Conservation (phyloP, 2,329 filamentous ascomycete genomes). For the Verticillium tricorpus region DNA sequence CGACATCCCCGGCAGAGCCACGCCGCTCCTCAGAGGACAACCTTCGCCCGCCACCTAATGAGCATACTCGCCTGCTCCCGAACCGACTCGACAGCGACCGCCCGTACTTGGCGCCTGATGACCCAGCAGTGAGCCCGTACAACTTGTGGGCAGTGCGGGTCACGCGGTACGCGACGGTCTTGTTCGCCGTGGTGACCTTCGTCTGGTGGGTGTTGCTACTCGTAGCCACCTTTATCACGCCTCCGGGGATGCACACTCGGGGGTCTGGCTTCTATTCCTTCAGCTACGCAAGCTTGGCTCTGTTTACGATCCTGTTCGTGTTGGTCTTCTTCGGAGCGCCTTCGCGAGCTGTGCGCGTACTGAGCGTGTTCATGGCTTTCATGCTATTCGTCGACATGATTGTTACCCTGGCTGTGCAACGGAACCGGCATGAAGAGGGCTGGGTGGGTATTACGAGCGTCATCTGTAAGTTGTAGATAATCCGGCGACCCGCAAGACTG, state of each 20-base stretch:
- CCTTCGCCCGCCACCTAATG: slow-evolving; percentile 31
- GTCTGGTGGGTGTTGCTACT: slow-evolving; percentile 91
- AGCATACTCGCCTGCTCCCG: slow-evolving; percentile 64
- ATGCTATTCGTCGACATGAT: slow-evolving; percentile 72
- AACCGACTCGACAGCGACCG: slow-evolving; percentile 53
- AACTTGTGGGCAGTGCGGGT: slow-evolving; percentile 89
- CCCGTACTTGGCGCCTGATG: slow-evolving; percentile 30
- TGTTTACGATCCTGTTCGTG: slow-evolving; percentile 69
- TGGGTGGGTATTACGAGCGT: slow-evolving; percentile 88
- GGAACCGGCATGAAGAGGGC: slow-evolving; percentile 76
- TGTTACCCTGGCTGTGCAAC: slow-evolving; percentile 70
- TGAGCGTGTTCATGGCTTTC: slow-evolving; percentile 62
- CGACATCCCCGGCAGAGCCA: background rate
- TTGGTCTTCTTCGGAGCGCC: slow-evolving; percentile 86
- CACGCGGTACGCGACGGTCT: slow-evolving; percentile 70
- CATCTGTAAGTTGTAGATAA: slow-evolving; percentile 44
- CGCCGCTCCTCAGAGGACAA: background rate
- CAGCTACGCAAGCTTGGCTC: slow-evolving; percentile 72
- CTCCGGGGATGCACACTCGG: slow-evolving; percentile 77
- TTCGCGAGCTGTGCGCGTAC: slow-evolving; percentile 71
- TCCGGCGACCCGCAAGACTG: too few relatives aligned
- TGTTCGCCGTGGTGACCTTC: slow-evolving; percentile 72
- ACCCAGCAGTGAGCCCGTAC: slow-evolving; percentile 67
- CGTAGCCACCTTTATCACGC: slow-evolving; percentile 87
- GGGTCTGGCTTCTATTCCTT: slow-evolving; percentile 94